Percentiles rank a stretch among this genome's conserved stretches.
These are phyloP conservation scores for Gonium pectorale DNA, from an alignment of 139 green algal genomes.

Conservation along the genomic window DNA sequence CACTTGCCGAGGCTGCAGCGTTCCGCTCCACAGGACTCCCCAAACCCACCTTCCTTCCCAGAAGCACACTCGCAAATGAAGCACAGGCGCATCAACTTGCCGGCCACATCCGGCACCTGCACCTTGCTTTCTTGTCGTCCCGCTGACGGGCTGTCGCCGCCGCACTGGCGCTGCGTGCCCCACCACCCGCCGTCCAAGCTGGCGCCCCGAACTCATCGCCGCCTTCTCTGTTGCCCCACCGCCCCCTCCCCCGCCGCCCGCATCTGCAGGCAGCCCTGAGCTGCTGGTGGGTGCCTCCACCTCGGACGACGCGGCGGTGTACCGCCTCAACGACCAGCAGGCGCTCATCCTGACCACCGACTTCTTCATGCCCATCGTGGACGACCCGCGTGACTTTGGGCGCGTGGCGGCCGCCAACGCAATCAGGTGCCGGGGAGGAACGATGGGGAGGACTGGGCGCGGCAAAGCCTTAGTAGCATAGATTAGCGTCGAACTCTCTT, in stretches of 20 bases:
- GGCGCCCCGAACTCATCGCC: no score
- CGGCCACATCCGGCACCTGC: no score
- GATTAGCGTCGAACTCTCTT: no score
- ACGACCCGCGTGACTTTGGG: constrained; percentile 55
- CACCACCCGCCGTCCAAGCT: no score
- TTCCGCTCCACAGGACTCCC: no score
- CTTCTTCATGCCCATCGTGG: constrained; percentile 63
- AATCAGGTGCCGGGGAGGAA: constrained; percentile 32
- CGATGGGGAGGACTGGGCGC: neutral
- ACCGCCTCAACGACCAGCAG: constrained; percentile 12
- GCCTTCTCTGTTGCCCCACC: no score
- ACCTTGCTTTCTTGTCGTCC: neutral
- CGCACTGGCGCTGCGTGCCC: no score
- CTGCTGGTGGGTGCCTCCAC: constrained; percentile 56
- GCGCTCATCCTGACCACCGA: constrained; percentile 56
- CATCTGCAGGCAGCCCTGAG: constrained; percentile 23
- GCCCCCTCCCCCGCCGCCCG: neutral
- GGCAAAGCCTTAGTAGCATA: neutral
- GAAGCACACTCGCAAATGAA: no score
- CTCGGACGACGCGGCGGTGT: constrained; percentile 53
- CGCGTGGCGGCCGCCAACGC: constrained; percentile 54
- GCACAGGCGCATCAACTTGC: no score
- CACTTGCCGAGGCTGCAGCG: no score
- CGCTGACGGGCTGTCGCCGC: neutral
- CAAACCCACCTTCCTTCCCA: no score